Evolutionary conservation across 2,329 filamentous ascomycete species (phyloP), one percentile per base, ranked within the genome.

Genomic region (Penicillium hordei): DNA sequence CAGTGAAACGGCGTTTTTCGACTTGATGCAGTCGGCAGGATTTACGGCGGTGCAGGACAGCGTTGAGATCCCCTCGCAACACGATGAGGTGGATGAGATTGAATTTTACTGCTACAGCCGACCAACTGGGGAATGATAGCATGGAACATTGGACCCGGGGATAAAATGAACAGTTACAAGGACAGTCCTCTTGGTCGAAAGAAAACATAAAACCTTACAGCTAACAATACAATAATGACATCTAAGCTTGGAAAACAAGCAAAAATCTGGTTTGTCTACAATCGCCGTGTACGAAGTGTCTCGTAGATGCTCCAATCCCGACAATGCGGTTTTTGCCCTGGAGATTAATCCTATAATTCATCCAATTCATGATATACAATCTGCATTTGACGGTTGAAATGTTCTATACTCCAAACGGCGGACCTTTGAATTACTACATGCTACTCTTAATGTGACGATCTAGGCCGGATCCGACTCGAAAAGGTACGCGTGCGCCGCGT

Each of bases 1-100:
- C 4, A 87, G 84, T 61, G 88, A 91, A 69, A 76, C 79, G 7
- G 73, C 85, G 3, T 90, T 90, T 72, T 89, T 89, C 68, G 80
- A 85, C 5, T 73, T 89, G 43, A 86, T 87, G 78, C 60, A 68
- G 38, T 65, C 72, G 40, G 70, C 72, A 29, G 68, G 67, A 7
- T 74, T 82, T 60, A 52, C 58, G 5, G 63, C 67, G 44, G 49
- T 70, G 45, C 72, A 72, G 45, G 60, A 68, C 21, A 65, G 52
- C n/a, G 68, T 77, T 38, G 58, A 70, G 10, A 65, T 80, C 10
- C 76, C 77, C 21, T 69, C 68, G 27, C 68, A 74, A 43, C 70
- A 77, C 57, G 67, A 65, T 12, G 66, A 72, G n/a, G 57, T 59
- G 15, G 74, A 76, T 51, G 63, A 70, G 27, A 73, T 77, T 52